Evolutionary conservation across 805 yeast genomes (phyloP).

Genomic region (Kazachstania psychrophila): DNA sequence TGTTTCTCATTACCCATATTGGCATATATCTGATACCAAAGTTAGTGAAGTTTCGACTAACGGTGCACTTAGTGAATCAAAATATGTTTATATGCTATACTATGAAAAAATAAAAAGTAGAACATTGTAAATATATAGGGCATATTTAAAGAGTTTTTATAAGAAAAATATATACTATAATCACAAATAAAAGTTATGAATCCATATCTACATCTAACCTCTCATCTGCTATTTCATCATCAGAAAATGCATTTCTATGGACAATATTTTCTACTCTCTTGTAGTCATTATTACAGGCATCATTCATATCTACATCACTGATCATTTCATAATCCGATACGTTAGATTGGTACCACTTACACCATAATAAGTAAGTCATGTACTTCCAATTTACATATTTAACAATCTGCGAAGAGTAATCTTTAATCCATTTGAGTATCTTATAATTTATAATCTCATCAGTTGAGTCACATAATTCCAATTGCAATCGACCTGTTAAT

Average conservation of each 20-base stretch:
- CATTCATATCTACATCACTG: slow-evolving; percentile 17
- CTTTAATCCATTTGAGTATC: slow-evolving; percentile 19
- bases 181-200: neutral
- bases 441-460: slow-evolving; percentile 17
- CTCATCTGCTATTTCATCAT: neutral
- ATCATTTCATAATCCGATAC: neutral
- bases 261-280: too few species aligned
- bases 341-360: slow-evolving; percentile 21
- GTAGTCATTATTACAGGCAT: neutral
- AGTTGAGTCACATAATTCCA: neutral
- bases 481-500: neutral
- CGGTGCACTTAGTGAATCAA: slow-evolving; percentile 56
- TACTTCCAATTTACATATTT: slow-evolving; percentile 20
- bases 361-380: slow-evolving; percentile 23
- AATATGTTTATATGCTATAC: slow-evolving; percentile 78
- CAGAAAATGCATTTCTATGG: too few species aligned
- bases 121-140: neutral
- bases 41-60: slow-evolving; percentile 51
- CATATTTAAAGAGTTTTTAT: slow-evolving; percentile 28
- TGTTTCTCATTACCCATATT: slow-evolving; percentile 51
- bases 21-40: slow-evolving; percentile 77
- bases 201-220: slow-evolving; percentile 13
- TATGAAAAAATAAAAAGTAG: slow-evolving; percentile 43
- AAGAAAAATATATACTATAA: neutral
- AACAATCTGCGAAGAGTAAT: slow-evolving; percentile 22